These are phyloP conservation scores for Pseudogymnoascus sp. DNA, from an alignment of 2,329 filamentous ascomycete genomes.

Conservation along the genomic window DNA sequence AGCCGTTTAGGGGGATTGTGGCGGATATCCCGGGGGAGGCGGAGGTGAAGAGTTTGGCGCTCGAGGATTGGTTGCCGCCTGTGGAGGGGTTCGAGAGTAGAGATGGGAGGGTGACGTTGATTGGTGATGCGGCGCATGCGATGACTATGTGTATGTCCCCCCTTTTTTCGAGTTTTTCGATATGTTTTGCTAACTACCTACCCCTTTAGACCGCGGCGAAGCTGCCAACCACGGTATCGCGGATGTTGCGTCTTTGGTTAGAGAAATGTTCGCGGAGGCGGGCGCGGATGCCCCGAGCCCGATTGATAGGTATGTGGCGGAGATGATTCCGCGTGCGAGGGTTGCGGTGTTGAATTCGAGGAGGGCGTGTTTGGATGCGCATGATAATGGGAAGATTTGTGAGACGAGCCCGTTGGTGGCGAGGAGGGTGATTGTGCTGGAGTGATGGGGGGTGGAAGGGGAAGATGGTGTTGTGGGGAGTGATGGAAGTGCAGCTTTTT, in stretches of 20 bases:
- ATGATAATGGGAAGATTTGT: conserved; percentile 30
- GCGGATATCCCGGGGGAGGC: conserved; percentile 35
- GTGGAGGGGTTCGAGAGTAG: conserved; percentile 29
- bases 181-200: conserved; percentile 1
- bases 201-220: conserved; percentile 44
- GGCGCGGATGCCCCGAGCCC: conserved; percentile 15
- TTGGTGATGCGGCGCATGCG: conserved; percentile 50
- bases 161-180: not conserved
- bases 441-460: not conserved
- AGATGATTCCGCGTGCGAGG: conserved; percentile 27
- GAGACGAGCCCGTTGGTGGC: conserved; percentile 27
- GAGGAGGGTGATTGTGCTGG: not conserved
- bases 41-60: conserved; percentile 38
- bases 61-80: conserved; percentile 43
- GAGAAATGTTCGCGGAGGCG: conserved; percentile 20
- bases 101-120: conserved; percentile 37
- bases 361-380: conserved; percentile 31
- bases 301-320: conserved; percentile 26
- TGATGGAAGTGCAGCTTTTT: not conserved
- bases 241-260: conserved; percentile 41
- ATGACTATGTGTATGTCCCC: conserved; percentile 51
- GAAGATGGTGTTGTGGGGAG: not conserved
- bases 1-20: conserved; percentile 41
- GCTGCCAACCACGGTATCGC: conserved; percentile 50
- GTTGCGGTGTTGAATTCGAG: conserved; percentile 29